Conservation (phyloP, 108 stramenopile species). For the Pseudonitzschia multistriata region DNA sequence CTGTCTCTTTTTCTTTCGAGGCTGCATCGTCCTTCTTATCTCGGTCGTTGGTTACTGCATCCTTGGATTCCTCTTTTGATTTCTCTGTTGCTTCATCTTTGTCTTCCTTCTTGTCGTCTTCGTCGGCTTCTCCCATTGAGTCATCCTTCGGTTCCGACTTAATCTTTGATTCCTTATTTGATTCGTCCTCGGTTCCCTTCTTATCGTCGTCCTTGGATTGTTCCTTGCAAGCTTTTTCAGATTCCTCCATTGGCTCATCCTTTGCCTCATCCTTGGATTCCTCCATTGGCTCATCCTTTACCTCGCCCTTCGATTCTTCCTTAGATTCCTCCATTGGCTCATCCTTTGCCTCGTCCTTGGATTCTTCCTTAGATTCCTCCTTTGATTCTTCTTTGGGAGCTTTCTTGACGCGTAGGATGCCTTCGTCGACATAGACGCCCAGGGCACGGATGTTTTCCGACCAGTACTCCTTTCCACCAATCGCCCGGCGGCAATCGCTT, state of each 20-base stretch:
- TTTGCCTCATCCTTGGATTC: not conserved
- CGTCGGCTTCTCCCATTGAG: not conserved
- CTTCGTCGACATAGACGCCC: constrained; percentile 37
- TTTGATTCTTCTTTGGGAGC: constrained; percentile 12
- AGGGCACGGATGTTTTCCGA: constrained; percentile 13
- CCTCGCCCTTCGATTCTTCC: not conserved
- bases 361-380: not conserved
- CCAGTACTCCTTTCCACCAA: constrained; percentile 32
- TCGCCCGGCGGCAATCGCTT: constrained; percentile 22
- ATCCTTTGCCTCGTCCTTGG: not conserved
- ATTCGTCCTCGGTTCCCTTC: not conserved
- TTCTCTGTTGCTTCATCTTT: not conserved
- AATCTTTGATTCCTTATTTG: too few relatives aligned
- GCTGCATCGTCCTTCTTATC: not conserved
- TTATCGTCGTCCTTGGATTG: not conserved
- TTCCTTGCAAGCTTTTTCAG: not conserved
- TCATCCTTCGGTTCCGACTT: constrained; percentile 9
- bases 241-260: not conserved
- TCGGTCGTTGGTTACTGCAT: not conserved
- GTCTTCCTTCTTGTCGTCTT: not conserved
- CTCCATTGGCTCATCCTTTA: not conserved
- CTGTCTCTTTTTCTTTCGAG: not conserved
- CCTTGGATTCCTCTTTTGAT: not conserved
- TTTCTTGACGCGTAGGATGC: constrained; percentile 12
- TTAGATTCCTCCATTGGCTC: not conserved